A percentile compares a stretch with the other conserved stretches of the same genome.
phyloP scores from a whole-genome alignment of 2,329 filamentous ascomycete species.

The Colletotrichum musicola region DNA sequence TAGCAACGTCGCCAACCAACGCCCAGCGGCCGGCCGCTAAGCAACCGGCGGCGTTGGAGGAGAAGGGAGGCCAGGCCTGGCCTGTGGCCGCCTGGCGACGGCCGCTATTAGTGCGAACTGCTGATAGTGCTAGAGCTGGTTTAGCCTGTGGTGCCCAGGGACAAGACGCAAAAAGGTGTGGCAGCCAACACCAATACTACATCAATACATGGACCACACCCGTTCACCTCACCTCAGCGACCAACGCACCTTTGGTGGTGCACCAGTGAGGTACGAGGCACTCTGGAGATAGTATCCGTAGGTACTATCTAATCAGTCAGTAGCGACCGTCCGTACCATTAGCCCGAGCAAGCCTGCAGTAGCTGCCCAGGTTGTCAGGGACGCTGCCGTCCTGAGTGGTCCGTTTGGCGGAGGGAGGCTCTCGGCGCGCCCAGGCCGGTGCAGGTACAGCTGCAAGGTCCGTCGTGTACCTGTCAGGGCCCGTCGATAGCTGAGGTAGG shows the following conservation, averaged over 20 bases:
- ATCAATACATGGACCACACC: not conserved
- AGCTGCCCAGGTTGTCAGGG: constrained; percentile 27
- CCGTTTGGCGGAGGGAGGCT: constrained; percentile 18
- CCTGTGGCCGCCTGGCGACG: constrained; percentile 24
- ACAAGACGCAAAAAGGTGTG: constrained; percentile 16
- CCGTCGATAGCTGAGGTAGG: constrained; percentile 18
- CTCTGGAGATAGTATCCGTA: not conserved
- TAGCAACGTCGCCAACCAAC: constrained; percentile 23
- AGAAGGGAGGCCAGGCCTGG: constrained; percentile 21
- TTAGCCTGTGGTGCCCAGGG: not conserved
- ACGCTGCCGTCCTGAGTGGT: constrained; percentile 18
- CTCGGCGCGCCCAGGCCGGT: not conserved
- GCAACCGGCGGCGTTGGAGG: not conserved
- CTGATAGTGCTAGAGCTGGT: constrained; percentile 14
- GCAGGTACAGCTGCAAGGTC: constrained; percentile 18
- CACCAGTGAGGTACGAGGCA: not conserved
- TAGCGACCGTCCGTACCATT: not conserved
- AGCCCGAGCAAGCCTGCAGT: constrained; percentile 5
- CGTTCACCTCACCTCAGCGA: constrained; percentile 17
- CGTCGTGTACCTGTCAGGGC: constrained; percentile 28
- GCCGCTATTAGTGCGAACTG: constrained; percentile 33
- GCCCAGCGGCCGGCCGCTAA: constrained; percentile 20
- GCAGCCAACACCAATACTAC: constrained; percentile 14
- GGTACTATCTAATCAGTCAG: not conserved
- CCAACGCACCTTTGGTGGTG: not conserved